These are phyloP conservation scores for Paraphaeosphaeria sporulosa DNA, from an alignment of 2,329 filamentous ascomycete genomes.

Conservation along the genomic window DNA sequence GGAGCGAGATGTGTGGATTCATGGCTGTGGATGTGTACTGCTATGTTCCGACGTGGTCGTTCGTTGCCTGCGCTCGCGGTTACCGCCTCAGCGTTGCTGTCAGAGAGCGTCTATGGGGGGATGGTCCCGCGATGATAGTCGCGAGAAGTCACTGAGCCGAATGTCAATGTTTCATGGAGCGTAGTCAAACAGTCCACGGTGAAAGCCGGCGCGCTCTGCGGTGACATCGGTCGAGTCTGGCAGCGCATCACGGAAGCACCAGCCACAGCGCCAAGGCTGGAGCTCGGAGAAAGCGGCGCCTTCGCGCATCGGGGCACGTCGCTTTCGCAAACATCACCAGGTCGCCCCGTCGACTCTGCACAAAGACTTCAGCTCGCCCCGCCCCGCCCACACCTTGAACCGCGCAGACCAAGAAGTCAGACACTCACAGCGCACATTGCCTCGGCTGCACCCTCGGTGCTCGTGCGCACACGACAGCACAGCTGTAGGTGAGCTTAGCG, in stretches of 20 bases:
- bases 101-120: neutral
- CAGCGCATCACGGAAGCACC: conserved; percentile 11
- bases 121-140: neutral
- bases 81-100: neutral
- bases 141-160: neutral
- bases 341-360: neutral
- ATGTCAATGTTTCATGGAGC: neutral
- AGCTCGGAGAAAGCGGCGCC: conserved; percentile 7
- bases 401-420: conserved; percentile 21
- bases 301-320: conserved; percentile 4
- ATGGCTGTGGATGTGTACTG: conserved; percentile 42
- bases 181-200: neutral
- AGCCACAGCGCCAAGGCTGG: conserved; percentile 20
- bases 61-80: conserved; percentile 4
- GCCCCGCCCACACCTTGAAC: conserved; percentile 9
- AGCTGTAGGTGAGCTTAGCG: conserved; percentile 7
- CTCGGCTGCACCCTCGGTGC: neutral
- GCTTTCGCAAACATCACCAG: conserved; percentile 9
- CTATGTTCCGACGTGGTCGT: neutral
- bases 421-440: conserved; percentile 1
- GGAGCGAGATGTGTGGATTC: conserved; percentile 68
- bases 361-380: conserved; percentile 12
- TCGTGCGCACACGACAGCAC: conserved; percentile 10
- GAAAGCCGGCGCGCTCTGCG: neutral
- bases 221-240: conserved; percentile 11